These are phyloP conservation scores for Fusarium bulbicola DNA, from an alignment of 2,329 filamentous ascomycete species.

Conservation along the genomic window DNA sequence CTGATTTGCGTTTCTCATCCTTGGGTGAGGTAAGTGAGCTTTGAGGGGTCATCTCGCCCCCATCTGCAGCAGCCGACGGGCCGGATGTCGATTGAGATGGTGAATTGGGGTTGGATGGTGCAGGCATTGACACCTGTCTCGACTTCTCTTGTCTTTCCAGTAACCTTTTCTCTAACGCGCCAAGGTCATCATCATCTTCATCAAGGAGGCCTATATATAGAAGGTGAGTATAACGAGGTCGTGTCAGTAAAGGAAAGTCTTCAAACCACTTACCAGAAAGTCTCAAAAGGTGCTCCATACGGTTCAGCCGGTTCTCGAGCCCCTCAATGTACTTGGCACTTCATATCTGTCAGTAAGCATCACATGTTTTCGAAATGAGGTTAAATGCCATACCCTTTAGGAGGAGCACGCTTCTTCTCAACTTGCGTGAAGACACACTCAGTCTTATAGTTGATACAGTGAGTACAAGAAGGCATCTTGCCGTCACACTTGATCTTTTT, in stretches of 20 bases:
- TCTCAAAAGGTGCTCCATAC: slow-evolving; percentile 92
- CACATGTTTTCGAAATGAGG: background rate
- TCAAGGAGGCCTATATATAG: slow-evolving; percentile 72
- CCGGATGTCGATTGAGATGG: slow-evolving; percentile 58
- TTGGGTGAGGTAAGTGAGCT: slow-evolving; percentile 65
- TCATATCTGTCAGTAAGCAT: slow-evolving; percentile 31
- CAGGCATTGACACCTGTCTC: slow-evolving; percentile 59
- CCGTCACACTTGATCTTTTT: slow-evolving; percentile 99
- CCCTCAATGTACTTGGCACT: slow-evolving; percentile 98
- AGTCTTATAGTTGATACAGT: slow-evolving; percentile 98
- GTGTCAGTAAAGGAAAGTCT: background rate
- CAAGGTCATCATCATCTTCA: slow-evolving; percentile 88
- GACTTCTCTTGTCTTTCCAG: slow-evolving; percentile 64
- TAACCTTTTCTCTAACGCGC: slow-evolving; percentile 82
- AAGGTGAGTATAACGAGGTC: slow-evolving; percentile 10
- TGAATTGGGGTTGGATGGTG: slow-evolving; percentile 60
- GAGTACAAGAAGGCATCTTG: slow-evolving; percentile 91
- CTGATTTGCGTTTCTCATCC: slow-evolving; percentile 46
- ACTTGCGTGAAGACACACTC: slow-evolving; percentile 98
- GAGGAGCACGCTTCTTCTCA: slow-evolving; percentile 97
- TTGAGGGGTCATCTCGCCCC: slow-evolving; percentile 57
- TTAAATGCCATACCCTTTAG: slow-evolving; percentile 78
- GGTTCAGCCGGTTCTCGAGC: slow-evolving; percentile 90
- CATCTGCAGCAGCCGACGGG: slow-evolving; percentile 49
- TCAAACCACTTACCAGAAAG: slow-evolving; percentile 70